Base-by-base conservation (phyloP, 192 early-diverging fungal genomes). In the Rhizophlyctis rosea region DNA sequence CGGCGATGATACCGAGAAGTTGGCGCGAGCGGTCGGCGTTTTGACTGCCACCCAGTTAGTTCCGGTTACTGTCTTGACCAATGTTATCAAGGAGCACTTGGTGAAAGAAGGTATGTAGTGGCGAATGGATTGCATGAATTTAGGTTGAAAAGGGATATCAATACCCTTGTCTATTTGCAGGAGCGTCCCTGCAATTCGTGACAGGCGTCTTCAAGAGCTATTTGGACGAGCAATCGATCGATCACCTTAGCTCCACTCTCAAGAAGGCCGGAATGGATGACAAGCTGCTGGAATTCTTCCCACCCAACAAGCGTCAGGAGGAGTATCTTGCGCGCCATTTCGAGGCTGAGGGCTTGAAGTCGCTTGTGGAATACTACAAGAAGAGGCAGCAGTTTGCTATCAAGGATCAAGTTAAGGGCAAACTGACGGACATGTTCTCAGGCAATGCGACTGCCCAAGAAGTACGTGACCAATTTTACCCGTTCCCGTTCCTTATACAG, bases 321-420 rank as follows among this genome's bases (percentile, higher is more conserved):
- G 91, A 94, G 57, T 88, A 87, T 72, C 83, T 98, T 65, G 85
- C 84, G 50, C 88, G 89, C 47, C 93, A 98, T 76, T 96, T 96
- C 79, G 90, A 93, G 72, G 90, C 86, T 50, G 88, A 94, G 68
- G 93, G 91, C 36, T 85, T 98, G 86, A 91, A 92, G 73, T 82
- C 86, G 53, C 71, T 98, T 25, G 88, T 91, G 29, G 89, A 87
- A 47, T 90, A 88, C 78, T 85, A 90, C 69, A 86, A 79, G 50
- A 88, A 86, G 64, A 81, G 85, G 29, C 87, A 88, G 71, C 83
- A 82, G 35, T 78, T 77, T 36, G 76, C 79, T 36, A 71, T 77
- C 62, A 93, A 89, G 69, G 84, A 80, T 32, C 78, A 80, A 57
- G 77, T 91, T 34, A 73, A 88, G 21, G 73, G 62, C 14, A 77